phyloP scores from a whole-genome alignment of 1,284 basidiomycete genomes.

The Vanrija pseudolonga region DNA sequence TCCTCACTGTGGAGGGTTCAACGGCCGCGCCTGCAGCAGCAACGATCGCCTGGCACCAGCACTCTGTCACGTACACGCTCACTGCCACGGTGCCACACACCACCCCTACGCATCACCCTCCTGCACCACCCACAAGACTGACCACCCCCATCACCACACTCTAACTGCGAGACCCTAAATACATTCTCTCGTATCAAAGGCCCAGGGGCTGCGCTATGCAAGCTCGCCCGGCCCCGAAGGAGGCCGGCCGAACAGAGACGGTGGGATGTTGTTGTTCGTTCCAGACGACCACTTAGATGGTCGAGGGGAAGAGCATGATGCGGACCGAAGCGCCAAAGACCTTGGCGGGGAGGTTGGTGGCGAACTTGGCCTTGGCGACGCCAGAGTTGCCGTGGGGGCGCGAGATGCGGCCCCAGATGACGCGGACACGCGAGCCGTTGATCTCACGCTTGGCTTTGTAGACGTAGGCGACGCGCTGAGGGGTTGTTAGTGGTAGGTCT shows the following conservation, averaged over 20 bases:
- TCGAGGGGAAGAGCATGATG: constrained; percentile 57
- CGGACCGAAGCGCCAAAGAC: constrained; percentile 93
- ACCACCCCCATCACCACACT: no score
- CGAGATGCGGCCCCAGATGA: constrained; percentile 95
- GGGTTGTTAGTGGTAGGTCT: constrained; percentile 6
- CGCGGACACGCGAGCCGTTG: constrained; percentile 86
- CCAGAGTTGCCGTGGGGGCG: constrained; percentile 92
- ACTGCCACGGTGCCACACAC: no score
- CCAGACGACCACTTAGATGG: constrained; percentile 41
- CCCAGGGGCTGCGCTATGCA: constrained; percentile 24
- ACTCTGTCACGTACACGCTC: no score
- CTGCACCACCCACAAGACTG: no score
- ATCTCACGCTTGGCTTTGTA: constrained; percentile 94
- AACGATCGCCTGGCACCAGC: no score
- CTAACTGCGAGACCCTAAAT: constrained; percentile 20
- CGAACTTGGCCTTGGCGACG: constrained; percentile 97
- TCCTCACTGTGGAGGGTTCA: no score
- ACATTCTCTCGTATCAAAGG: constrained; percentile 24
- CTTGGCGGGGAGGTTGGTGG: constrained; percentile 90
- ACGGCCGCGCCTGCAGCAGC: no score
- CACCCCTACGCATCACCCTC: no score
- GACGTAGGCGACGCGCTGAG: constrained; percentile 90
- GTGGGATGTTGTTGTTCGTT: neutral
- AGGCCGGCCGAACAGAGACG: neutral
- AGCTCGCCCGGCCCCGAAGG: constrained; percentile 3